Evolutionary conservation across 108 stramenopile genomes (phyloP), one percentile per base, ranked within the genome.

Genomic region (Conticribra weissflogii): DNA sequence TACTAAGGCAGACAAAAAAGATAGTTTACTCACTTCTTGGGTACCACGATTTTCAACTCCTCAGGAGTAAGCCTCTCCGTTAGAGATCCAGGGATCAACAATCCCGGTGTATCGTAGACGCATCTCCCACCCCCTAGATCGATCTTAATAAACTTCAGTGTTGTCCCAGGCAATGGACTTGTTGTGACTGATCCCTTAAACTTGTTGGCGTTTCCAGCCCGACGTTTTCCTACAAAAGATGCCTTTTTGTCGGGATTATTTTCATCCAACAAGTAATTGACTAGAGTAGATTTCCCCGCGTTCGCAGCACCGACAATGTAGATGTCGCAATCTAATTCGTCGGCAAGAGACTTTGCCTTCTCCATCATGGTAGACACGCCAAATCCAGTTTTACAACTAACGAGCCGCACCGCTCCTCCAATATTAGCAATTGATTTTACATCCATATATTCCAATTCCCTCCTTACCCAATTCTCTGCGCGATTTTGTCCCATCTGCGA

Each of bases 231-330:
- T 32, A 32, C 61, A 31, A 66, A 71, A 52, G 54, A 66, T 67
- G 28, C 31, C 53, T 46, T 76, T 87, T 71, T 73, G 55, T 16
- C 77, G 32, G 73, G 75, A 55, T 81, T 65, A 17, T 79, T 69
- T n/a, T 78, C 63, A 12, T 83, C 83, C 9, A 96, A 65, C 36
- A 96, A 82, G 31, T 81, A 68, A 66, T 96, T 96, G 33, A 96
- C 83, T 2, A 96, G 79, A 44, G 92, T 93, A 57, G 83, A 84
- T 65, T 96, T 96, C 28, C 95, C 95, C 25, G 92, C 95, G 76
- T 96, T 96, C 19, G 95, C 95, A 24, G 90, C 89, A 21, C 95
- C 95, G 21, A 96, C 91, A 28, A 96, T 81, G 61, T 93, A 96
- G 30, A 96, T 86, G 70, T 96, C 95, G 54, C 90, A 77, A 14